phyloP scores from a whole-genome alignment of 2,329 filamentous ascomycete species.

The Thermochaetoides dissita region DNA sequence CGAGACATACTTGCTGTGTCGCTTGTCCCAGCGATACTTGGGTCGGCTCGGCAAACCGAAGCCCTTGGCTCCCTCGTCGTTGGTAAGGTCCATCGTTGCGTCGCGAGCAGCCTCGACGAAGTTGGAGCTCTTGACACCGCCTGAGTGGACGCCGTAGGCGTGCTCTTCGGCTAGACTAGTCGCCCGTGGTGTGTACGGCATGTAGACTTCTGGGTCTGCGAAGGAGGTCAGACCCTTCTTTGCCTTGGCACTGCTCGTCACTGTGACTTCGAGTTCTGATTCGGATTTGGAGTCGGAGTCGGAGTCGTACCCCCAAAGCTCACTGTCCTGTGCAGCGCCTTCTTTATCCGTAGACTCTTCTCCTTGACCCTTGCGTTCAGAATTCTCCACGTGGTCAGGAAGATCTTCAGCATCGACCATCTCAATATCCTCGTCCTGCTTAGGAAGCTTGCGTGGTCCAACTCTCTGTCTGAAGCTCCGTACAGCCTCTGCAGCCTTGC shows the following conservation, averaged over 20 bases:
- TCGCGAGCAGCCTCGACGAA: conserved; percentile 81
- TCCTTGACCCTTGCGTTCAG: too few relatives aligned
- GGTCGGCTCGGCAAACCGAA: conserved; percentile 65
- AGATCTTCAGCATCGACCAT: conserved; percentile 17
- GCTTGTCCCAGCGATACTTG: conserved; percentile 91
- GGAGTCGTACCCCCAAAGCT: conserved; percentile 22
- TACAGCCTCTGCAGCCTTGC: conserved; percentile 62
- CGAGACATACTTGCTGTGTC: conserved; percentile 86
- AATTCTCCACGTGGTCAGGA: background rate
- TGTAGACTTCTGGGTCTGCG: conserved; percentile 83
- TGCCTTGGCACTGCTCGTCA: conserved; percentile 44
- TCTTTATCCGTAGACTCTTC: background rate
- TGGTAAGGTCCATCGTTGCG: conserved; percentile 81
- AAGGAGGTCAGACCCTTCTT: conserved; percentile 49
- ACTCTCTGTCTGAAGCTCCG: conserved; percentile 57
- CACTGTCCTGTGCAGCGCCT: conserved; percentile 10
- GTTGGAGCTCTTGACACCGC: conserved; percentile 50
- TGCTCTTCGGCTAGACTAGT: conserved; percentile 76
- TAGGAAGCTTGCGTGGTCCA: conserved; percentile 37
- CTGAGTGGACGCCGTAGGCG: conserved; percentile 84
- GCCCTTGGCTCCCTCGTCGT: conserved; percentile 68
- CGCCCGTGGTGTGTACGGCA: conserved; percentile 81
- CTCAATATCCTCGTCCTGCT: conserved; percentile 19
- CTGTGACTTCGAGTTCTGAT: conserved; percentile 53
- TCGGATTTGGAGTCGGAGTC: conserved; percentile 29